These are phyloP conservation scores for Rhododendron ovatum DNA, from an alignment of 148 eudicot species.

Conservation along the genomic window DNA sequence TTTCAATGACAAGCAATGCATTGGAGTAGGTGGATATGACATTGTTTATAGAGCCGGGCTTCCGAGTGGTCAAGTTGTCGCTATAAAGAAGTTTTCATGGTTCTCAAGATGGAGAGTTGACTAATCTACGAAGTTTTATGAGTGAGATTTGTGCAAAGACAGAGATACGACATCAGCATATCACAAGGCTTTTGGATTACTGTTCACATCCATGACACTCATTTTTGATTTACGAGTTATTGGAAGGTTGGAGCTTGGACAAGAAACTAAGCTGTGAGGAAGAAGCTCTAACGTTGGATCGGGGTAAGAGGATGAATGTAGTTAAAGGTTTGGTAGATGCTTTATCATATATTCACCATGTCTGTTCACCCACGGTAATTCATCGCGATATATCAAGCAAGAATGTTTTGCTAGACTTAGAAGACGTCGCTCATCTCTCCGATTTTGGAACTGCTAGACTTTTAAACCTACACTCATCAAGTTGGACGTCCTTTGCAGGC, in stretches of 20 bases:
- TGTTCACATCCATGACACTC: constrained; percentile 14
- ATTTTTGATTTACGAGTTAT: background rate
- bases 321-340: constrained; percentile 2
- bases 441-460: background rate
- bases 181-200: constrained; percentile 11
- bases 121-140: background rate
- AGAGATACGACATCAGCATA: constrained; percentile 1
- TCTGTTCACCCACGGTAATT: background rate
- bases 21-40: too few relatives aligned
- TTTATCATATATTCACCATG: constrained; percentile 7
- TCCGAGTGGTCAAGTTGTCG: constrained; percentile 2
- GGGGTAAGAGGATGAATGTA: constrained; percentile 10
- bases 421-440: background rate
- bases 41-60: background rate
- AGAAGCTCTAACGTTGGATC: background rate
- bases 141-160: constrained; percentile 6
- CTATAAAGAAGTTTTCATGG: constrained; percentile 11
- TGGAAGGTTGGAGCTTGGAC: constrained; percentile 5
- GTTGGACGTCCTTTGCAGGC: background rate
- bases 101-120: background rate
- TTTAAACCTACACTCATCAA: background rate
- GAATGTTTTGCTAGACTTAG: background rate
- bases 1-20: too few relatives aligned
- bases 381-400: background rate
- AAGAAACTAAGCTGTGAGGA: background rate